Evolutionary conservation across 1,284 basidiomycete genomes (phyloP).

Genomic region (Cystobasidiaceae sp.): DNA sequence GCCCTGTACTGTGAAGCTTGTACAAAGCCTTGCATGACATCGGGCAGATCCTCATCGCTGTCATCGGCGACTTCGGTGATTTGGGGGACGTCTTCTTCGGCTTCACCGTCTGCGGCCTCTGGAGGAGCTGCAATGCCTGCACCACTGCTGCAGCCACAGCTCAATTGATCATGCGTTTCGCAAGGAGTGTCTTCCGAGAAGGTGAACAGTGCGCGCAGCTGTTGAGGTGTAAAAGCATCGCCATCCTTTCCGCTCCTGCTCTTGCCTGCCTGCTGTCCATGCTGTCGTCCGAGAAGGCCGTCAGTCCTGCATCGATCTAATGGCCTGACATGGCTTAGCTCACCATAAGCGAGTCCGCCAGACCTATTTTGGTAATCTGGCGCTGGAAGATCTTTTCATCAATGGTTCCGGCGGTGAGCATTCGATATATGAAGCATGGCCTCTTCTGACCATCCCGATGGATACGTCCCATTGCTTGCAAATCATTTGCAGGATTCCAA

Average conservation of each 20-base stretch:
- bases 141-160: conserved; percentile 38
- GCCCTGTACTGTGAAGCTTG: conserved; percentile 58
- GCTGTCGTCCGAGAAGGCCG: no score
- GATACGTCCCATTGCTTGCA: conserved; percentile 98
- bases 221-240: conserved; percentile 58
- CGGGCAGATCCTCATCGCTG: conserved; percentile 28
- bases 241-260: conserved; percentile 47
- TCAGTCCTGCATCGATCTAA: no score
- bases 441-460: conserved; percentile 92
- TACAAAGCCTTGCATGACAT: conserved; percentile 56
- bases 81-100: not conserved
- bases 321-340: not conserved
- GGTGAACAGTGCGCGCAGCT: conserved; percentile 87
- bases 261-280: conserved; percentile 40
- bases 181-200: conserved; percentile 73
- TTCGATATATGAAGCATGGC: conserved; percentile 75
- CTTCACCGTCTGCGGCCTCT: conserved; percentile 51
- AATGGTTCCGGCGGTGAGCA: conserved; percentile 48
- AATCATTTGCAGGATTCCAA: conserved; percentile 89
- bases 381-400: conserved; percentile 56
- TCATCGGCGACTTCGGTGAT: not conserved
- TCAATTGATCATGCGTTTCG: conserved; percentile 69
- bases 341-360: conserved; percentile 57
- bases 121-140: conserved; percentile 71
- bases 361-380: conserved; percentile 90